phyloP scores from a whole-genome alignment of 1,284 basidiomycete species.

The Cutaneotrichosporon cyanovorans region DNA sequence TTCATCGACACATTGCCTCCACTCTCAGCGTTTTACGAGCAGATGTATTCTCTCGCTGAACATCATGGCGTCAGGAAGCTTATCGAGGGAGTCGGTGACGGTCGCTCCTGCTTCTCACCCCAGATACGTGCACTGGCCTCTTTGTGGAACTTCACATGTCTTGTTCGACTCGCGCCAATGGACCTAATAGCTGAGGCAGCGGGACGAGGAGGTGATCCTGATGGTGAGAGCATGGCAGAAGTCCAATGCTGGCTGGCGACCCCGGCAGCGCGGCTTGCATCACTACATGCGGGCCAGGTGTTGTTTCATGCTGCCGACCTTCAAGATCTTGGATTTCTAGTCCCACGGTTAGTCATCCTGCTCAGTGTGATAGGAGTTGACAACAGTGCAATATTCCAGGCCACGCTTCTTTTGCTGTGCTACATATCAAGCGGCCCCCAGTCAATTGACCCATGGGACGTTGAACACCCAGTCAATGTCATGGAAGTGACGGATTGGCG shows the following conservation, averaged over 20 bases:
- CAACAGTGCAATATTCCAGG: conserved; percentile 7
- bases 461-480: not conserved
- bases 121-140: conserved; percentile 1
- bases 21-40: not conserved
- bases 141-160: conserved; percentile 7
- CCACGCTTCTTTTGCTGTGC: conserved; percentile 5
- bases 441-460: not conserved
- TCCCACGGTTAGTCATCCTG: conserved; percentile 2
- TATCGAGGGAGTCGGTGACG: too few species aligned
- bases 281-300: conserved; percentile 1
- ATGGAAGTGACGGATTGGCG: conserved; percentile 1
- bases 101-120: not conserved
- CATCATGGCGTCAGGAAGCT: not conserved
- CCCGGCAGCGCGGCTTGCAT: conserved; percentile 4
- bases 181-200: conserved; percentile 3
- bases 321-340: conserved; percentile 2
- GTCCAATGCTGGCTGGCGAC: not conserved
- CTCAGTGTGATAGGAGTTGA: not conserved
- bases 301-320: conserved; percentile 3
- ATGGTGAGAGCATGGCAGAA: not conserved
- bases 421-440: not conserved
- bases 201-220: conserved; percentile 3
- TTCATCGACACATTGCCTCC: not conserved
- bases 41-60: not conserved
- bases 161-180: conserved; percentile 6